Percentiles rank a stretch among this genome's conserved stretches.
These are phyloP conservation scores for Cardamine chenopodiifolia DNA, from an alignment of 345 rosid species.

Conservation along the genomic window DNA sequence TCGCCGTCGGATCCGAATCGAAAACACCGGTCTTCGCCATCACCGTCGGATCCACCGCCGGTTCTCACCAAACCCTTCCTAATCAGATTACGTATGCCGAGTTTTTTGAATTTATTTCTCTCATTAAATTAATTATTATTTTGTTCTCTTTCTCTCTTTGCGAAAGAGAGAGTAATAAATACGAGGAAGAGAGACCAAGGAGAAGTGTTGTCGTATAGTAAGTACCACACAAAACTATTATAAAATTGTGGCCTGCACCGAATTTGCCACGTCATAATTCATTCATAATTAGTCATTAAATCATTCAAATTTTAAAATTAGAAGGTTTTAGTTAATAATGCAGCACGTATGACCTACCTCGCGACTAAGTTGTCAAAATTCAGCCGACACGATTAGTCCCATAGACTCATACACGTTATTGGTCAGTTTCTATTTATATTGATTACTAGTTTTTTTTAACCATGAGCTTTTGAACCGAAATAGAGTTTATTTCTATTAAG, in stretches of 20 bases:
- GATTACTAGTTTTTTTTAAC: neutral
- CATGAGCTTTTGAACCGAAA: neutral
- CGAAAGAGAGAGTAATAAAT: slow-evolving; percentile 23
- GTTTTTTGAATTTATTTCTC: neutral
- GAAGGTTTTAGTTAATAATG: slow-evolving; percentile 18
- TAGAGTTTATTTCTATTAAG: neutral
- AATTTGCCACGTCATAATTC: slow-evolving; percentile 38
- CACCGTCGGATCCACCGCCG: slow-evolving; percentile 38
- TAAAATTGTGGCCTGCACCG: slow-evolving; percentile 40
- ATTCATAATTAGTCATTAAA: neutral
- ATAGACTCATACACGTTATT: neutral
- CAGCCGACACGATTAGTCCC: slow-evolving; percentile 41
- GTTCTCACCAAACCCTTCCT: slow-evolving; percentile 10
- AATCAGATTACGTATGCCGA: slow-evolving; percentile 13
- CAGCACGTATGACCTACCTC: slow-evolving; percentile 44
- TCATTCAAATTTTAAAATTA: neutral
- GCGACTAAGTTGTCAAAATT: slow-evolving; percentile 34
- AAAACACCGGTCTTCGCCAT: slow-evolving; percentile 71
- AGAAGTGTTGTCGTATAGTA: slow-evolving; percentile 32
- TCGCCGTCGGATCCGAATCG: slow-evolving; percentile 68
- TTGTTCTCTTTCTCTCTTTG: neutral
- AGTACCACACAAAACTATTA: slow-evolving; percentile 23
- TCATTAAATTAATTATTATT: neutral
- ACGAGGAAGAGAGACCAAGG: slow-evolving; percentile 17
- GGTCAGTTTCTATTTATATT: neutral